Evolutionary conservation across 2,329 filamentous ascomycete species (phyloP).

Genomic region (Zymoseptoria pseudotritici): DNA sequence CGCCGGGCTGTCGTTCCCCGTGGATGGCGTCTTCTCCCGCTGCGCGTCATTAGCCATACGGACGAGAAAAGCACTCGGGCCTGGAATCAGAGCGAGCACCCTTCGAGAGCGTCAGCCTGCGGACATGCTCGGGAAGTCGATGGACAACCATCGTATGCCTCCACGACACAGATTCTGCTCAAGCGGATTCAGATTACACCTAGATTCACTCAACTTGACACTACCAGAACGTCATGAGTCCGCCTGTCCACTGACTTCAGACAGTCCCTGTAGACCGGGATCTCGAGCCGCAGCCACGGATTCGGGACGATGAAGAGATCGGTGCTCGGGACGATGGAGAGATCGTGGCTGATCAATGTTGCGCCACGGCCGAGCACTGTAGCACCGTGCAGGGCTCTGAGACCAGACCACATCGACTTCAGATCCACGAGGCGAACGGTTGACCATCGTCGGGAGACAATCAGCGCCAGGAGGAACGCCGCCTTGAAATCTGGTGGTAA

Average conservation of each 20-base stretch:
- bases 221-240: neutral
- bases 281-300: neutral
- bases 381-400: neutral
- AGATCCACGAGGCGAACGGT: neutral
- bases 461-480: neutral
- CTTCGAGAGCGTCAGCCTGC: neutral
- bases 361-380: neutral
- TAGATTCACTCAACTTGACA: neutral
- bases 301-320: neutral
- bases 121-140: slow-evolving; percentile 2
- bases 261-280: neutral
- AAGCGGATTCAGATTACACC: too few relatives aligned
- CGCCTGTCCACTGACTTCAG: neutral
- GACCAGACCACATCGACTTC: neutral
- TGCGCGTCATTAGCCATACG: slow-evolving; percentile 1
- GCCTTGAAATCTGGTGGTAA: neutral
- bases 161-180: neutral
- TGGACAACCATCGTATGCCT: neutral
- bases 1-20: neutral
- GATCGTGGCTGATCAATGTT: neutral
- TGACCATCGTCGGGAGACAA: neutral
- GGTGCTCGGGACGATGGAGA: neutral
- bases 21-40: slow-evolving; percentile 2
- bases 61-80: neutral
- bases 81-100: neutral